A percentile compares a stretch with the other conserved stretches of the same genome.
These are phyloP conservation scores for Stereum hirsutum DNA, from an alignment of 1,284 basidiomycete genomes.

Conservation along the genomic window DNA sequence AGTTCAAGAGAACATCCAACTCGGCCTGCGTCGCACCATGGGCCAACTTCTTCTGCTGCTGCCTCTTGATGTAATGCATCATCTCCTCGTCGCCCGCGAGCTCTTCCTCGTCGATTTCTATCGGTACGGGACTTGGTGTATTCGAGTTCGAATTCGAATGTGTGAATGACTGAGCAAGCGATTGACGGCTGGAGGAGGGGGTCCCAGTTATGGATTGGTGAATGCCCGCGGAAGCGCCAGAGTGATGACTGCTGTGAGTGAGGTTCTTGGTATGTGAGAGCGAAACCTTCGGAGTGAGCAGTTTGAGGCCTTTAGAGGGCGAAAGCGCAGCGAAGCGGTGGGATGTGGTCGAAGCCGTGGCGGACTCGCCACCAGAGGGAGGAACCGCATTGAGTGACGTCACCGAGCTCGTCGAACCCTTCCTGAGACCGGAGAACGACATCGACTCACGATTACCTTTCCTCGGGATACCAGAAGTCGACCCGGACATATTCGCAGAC, in stretches of 20 bases:
- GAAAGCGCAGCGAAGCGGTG: constrained; percentile 73
- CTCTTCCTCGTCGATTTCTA: constrained; percentile 84
- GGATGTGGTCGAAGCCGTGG: constrained; percentile 28
- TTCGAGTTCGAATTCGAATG: too few species aligned
- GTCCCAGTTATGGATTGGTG: too few species aligned
- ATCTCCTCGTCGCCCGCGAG: constrained; percentile 92
- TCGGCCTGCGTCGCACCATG: constrained; percentile 80
- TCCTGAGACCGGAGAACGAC: constrained; percentile 65
- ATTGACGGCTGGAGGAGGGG: constrained; percentile 67
- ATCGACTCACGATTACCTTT: constrained; percentile 69
- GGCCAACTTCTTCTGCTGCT: constrained; percentile 84
- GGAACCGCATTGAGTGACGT: constrained; percentile 50
- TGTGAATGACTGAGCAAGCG: too few species aligned
- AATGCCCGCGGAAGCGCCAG: too few species aligned
- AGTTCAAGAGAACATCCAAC: constrained; percentile 82
- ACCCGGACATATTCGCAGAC: constrained; percentile 35
- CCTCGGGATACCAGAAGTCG: constrained; percentile 40
- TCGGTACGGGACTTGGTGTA: constrained; percentile 72
- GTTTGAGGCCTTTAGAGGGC: constrained; percentile 73
- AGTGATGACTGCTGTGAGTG: constrained; percentile 42
- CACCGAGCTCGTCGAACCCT: constrained; percentile 71
- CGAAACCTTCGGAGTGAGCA: constrained; percentile 70
- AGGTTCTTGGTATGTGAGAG: constrained; percentile 40
- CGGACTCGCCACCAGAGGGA: too few species aligned
- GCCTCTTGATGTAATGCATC: constrained; percentile 86